Conservation (phyloP, 2,329 filamentous ascomycete species). For the Aspergillus caelatus region DNA sequence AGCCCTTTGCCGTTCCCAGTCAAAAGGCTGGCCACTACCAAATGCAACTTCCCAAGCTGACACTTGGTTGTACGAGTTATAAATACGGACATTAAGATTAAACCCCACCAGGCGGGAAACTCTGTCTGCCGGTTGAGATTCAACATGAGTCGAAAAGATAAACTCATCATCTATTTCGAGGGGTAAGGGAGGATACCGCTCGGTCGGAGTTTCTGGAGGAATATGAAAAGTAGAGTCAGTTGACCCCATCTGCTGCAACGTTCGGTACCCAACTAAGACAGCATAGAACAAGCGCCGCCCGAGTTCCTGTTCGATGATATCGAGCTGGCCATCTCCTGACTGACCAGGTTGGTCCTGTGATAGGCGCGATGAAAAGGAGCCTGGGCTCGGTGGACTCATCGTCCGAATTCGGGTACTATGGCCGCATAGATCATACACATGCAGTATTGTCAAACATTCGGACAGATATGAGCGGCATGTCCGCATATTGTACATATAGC, state of each 20-base stretch:
- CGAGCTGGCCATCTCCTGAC: slow-evolving; percentile 24
- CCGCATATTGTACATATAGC: slow-evolving; percentile 43
- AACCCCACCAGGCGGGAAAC: slow-evolving; percentile 77
- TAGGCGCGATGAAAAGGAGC: slow-evolving; percentile 24
- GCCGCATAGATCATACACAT: slow-evolving; percentile 43
- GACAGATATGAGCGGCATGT: slow-evolving; percentile 46
- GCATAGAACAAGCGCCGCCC: slow-evolving; percentile 76
- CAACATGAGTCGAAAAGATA: slow-evolving; percentile 71
- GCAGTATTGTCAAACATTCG: slow-evolving; percentile 47
- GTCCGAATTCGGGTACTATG: slow-evolving; percentile 18
- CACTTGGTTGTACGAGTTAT: slow-evolving; percentile 76
- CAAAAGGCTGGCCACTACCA: slow-evolving; percentile 73
- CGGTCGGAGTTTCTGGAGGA: slow-evolving; percentile 72
- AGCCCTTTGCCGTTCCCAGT: slow-evolving; percentile 75
- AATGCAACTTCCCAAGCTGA: slow-evolving; percentile 81
- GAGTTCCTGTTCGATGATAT: slow-evolving; percentile 50
- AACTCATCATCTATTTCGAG: slow-evolving; percentile 82
- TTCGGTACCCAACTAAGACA: slow-evolving; percentile 74
- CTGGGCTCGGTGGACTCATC: slow-evolving; percentile 26
- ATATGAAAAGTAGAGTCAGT: slow-evolving; percentile 73
- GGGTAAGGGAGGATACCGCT: slow-evolving; percentile 78
- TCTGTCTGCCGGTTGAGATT: slow-evolving; percentile 67
- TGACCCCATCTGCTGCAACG: slow-evolving; percentile 75
- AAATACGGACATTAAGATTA: slow-evolving; percentile 76
- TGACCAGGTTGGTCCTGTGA: slow-evolving; percentile 25